A percentile compares a stretch with the other conserved stretches of the same genome.
Conservation (phyloP, 306 rosid genomes). For the Acacia confusa region DNA sequence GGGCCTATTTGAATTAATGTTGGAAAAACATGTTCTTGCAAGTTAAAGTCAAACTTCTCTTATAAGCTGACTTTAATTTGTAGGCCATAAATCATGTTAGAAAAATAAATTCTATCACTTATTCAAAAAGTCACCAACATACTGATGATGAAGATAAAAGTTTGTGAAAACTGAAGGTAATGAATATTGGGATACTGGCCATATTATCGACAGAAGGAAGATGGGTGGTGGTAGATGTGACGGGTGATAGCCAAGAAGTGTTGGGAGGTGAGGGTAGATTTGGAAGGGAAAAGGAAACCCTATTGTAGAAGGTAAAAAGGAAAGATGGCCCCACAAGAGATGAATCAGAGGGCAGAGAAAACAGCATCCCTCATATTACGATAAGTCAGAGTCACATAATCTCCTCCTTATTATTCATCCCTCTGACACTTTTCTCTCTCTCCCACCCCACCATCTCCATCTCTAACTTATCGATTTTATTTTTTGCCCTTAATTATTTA, state of each 20-base stretch:
- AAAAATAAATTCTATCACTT: background rate
- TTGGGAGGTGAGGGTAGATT: background rate
- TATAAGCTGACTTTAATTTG: too few species aligned
- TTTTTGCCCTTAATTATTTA: too few species aligned
- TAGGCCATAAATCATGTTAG: too few species aligned
- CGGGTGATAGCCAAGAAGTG: too few species aligned
- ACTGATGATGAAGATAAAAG: background rate
- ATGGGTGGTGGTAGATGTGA: too few species aligned
- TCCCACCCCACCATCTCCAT: conserved; percentile 35
- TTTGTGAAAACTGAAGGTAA: background rate
- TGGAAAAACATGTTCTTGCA: too few species aligned
- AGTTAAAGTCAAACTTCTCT: too few species aligned
- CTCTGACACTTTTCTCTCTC: conserved; percentile 40
- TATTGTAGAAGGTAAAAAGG: background rate
- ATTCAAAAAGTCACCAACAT: too few species aligned
- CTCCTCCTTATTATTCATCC: conserved; percentile 40
- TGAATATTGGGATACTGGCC: background rate
- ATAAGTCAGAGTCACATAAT: conserved; percentile 40
- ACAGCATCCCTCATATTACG: conserved; percentile 48
- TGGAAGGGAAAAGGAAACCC: background rate
- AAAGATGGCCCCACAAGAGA: conserved; percentile 44
- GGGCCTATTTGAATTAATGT: too few species aligned
- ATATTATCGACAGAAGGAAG: too few species aligned
- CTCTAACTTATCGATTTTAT: background rate
- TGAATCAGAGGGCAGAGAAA: conserved; percentile 50